Percentiles rank a stretch among this genome's conserved stretches.
Conservation (phyloP, 805 yeast species). For the Zygoascus flipseniorum region DNA sequence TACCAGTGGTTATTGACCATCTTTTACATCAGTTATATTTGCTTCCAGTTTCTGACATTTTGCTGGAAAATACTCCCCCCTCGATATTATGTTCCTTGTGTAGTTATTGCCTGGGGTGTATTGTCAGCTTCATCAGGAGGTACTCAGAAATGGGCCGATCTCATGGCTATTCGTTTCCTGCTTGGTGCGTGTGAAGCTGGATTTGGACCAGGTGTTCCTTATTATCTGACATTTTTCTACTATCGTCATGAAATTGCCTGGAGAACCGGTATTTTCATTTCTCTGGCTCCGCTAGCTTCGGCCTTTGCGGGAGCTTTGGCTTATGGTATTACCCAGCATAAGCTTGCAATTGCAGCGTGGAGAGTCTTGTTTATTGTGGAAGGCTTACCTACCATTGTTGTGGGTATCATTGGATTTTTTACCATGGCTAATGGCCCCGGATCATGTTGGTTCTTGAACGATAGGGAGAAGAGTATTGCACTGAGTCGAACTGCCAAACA, state of each 20-base stretch:
- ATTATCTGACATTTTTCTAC: slow-evolving; percentile 26
- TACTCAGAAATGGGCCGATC: slow-evolving; percentile 34
- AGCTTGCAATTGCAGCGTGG: slow-evolving; percentile 32
- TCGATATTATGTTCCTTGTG: slow-evolving; percentile 37
- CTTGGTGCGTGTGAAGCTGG: slow-evolving; percentile 32
- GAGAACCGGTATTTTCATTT: slow-evolving; percentile 23
- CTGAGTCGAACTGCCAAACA: slow-evolving; percentile 11
- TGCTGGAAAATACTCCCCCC: slow-evolving; percentile 38
- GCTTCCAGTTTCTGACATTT: slow-evolving; percentile 41
- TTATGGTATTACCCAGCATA: slow-evolving; percentile 26
- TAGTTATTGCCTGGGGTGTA: slow-evolving; percentile 45
- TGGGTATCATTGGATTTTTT: slow-evolving; percentile 27
- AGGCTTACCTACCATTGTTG: slow-evolving; percentile 36
- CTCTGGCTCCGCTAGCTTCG: slow-evolving; percentile 37
- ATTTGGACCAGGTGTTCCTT: slow-evolving; percentile 28
- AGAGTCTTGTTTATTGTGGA: slow-evolving; percentile 42
- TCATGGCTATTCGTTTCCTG: slow-evolving; percentile 39
- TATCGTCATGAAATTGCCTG: slow-evolving; percentile 23
- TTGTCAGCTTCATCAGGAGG: slow-evolving; percentile 43
- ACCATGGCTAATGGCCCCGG: slow-evolving; percentile 31
- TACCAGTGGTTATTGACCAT: slow-evolving; percentile 40
- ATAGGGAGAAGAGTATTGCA: slow-evolving; percentile 27
- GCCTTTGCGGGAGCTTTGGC: slow-evolving; percentile 50
- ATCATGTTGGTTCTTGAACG: slow-evolving; percentile 41
- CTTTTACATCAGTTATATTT: slow-evolving; percentile 41